Conservation (phyloP, 2,329 filamentous ascomycete genomes). For the Aureobasidium lini region DNA sequence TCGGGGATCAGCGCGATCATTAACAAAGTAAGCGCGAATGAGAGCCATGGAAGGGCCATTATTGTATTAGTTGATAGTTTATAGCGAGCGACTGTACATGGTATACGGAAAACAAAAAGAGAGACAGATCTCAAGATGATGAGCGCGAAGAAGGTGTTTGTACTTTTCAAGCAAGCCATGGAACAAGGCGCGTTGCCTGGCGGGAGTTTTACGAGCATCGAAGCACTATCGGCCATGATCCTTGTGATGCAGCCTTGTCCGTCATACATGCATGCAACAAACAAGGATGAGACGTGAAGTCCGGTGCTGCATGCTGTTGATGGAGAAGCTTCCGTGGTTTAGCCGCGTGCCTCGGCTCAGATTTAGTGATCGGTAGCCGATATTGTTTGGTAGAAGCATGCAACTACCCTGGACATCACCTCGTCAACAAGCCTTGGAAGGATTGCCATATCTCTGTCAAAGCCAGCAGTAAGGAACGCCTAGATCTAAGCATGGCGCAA, state of each 20-base stretch:
- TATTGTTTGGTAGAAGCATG: not conserved
- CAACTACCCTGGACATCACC: conserved; percentile 2
- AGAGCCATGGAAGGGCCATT: not conserved
- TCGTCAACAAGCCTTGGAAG: not conserved
- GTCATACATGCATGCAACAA: conserved; percentile 4
- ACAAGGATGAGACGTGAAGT: conserved; percentile 1
- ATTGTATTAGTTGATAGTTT: not conserved
- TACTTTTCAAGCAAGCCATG: not conserved
- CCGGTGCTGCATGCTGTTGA: not conserved
- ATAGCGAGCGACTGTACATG: not conserved
- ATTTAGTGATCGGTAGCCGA: not conserved
- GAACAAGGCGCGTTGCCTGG: not conserved
- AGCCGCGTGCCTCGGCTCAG: conserved; percentile 3
- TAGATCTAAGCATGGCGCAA: conserved; percentile 9
- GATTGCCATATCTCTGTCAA: not conserved
- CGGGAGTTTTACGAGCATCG: not conserved
- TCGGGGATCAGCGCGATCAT: not conserved
- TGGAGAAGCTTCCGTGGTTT: not conserved
- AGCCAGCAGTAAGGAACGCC: not conserved
- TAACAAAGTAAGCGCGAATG: not conserved
- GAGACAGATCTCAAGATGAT: not conserved
- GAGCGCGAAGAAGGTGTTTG: not conserved
- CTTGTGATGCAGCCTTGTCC: conserved; percentile 6
- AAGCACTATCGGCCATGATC: not conserved
- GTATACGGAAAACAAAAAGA: not conserved